Evolutionary conservation across 163 green algal genomes (phyloP), one percentile per base, ranked within the genome.

Genomic region (Scenedesmus sp.): DNA sequence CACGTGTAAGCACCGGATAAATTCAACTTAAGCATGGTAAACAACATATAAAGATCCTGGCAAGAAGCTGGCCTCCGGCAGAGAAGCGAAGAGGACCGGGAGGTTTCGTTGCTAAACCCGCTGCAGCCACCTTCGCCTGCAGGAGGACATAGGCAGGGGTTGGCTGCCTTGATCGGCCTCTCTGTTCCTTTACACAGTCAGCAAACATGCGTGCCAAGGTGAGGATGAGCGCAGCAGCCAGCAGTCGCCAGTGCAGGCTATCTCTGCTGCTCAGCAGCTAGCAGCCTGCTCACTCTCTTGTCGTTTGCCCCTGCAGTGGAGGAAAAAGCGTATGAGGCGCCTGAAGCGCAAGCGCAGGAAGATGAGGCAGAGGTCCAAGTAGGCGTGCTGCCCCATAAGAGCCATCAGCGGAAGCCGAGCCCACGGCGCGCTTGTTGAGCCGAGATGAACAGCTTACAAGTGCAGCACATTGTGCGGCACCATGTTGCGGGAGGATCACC

Each of bases 321-420:
- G 95, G 92, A 98, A 98, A 94, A 98, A 98, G 93, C 95, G 96
- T 91, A 98, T 97, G 94, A 94, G 96, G n/a, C 94, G 96, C 85
- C 94, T 98, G 66, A 98, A 98, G 95, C 95, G 96, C 93, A 98
- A 98, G 94, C 95, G 96, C 91, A 93, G 96, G 93, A 98, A 98
- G 95, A 97, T 98, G 96, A 92, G 96, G 83, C 95, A 93, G 90
- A 88, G 90, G 62, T 88, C 70, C 64, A 93, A 93, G 90, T 93
- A 93, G 74, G 81, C 87, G 90, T 74, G 15, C 57, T 82, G 59
- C 82, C 70, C 70, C 52, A 23, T 76, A 56, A 84, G 52, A 83
- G 87, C 87, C 87, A 82, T 9, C 87, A 91, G 62, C 84, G 84
- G 46, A 57, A 84, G 84, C 84, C 70, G 23, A 79, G 23, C 70